Conservation (phyloP, 2,329 filamentous ascomycete species). For the Mycosphaerella arachidis region DNA sequence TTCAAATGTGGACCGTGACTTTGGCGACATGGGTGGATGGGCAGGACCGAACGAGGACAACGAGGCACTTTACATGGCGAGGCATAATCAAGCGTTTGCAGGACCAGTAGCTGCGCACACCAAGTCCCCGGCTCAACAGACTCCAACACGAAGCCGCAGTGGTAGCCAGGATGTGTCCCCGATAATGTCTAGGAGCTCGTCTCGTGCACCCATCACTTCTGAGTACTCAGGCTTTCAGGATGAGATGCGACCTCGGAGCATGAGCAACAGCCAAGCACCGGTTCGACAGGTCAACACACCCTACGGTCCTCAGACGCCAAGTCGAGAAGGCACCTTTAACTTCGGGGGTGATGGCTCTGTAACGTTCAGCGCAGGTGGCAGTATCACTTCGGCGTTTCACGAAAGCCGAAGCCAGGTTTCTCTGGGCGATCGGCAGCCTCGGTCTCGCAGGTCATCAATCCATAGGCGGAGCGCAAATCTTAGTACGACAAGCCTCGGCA, state of each 20-base stretch:
- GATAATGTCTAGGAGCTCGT: neutral
- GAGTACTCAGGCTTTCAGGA: neutral
- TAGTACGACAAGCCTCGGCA: neutral
- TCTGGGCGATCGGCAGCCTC: neutral
- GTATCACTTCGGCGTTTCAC: neutral
- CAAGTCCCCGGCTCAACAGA: neutral
- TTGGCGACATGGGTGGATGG: neutral
- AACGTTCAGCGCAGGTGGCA: neutral
- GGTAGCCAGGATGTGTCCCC: neutral
- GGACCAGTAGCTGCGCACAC: neutral
- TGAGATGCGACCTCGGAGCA: neutral
- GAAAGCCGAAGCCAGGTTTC: neutral
- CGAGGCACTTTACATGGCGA: neutral
- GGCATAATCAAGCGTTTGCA: neutral
- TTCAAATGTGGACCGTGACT: neutral
- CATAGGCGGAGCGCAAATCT: neutral
- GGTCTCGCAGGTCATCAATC: neutral
- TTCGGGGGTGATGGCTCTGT: neutral
- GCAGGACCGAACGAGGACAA: neutral
- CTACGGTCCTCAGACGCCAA: constrained; percentile 1
- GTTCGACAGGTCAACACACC: neutral
- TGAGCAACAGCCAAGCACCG: neutral
- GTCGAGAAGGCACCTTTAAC: neutral
- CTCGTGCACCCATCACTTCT: neutral
- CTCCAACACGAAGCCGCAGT: neutral